Conservation (phyloP, 192 early-diverging fungal species). For the Chytriomyces confervae region DNA sequence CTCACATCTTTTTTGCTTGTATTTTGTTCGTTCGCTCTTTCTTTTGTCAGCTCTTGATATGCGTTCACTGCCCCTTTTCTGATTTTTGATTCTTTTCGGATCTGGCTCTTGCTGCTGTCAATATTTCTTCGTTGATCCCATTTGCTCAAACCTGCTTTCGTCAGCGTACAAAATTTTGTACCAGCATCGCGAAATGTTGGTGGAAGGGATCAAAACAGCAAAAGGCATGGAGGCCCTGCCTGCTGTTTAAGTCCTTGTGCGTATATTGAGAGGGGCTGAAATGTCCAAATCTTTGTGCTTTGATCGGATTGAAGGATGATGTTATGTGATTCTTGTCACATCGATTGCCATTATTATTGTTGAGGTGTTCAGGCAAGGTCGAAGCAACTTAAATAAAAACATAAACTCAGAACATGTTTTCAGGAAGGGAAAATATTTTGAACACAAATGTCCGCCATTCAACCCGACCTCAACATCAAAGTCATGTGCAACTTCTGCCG, state of each 20-base stretch:
- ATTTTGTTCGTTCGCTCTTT: too few relatives aligned
- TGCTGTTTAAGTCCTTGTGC: not conserved
- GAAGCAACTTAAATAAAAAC: too few relatives aligned
- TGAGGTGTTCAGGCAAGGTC: too few relatives aligned
- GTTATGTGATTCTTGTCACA: too few relatives aligned
- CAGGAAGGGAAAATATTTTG: too few relatives aligned
- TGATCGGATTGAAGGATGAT: too few relatives aligned
- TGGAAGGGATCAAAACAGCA: slow-evolving; percentile 37
- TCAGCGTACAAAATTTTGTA: slow-evolving; percentile 59
- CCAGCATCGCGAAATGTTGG: slow-evolving; percentile 55
- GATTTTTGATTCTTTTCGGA: not conserved
- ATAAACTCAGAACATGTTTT: too few relatives aligned
- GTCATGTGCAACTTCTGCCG: slow-evolving; percentile 81
- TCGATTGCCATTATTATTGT: too few relatives aligned
- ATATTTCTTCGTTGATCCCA: slow-evolving; percentile 2
- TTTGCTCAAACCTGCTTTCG: not conserved
- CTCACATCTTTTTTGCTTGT: not conserved
- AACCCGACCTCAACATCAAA: slow-evolving; percentile 55
- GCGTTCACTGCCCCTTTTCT: not conserved
- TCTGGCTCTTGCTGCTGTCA: not conserved
- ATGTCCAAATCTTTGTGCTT: too few relatives aligned
- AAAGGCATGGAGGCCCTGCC: slow-evolving; percentile 37
- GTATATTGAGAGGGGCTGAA: not conserved
- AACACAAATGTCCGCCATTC: not conserved
- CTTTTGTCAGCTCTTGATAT: too few relatives aligned